These are phyloP conservation scores for Wickerhamomyces bovis DNA, from an alignment of 805 yeast species.

Conservation along the genomic window DNA sequence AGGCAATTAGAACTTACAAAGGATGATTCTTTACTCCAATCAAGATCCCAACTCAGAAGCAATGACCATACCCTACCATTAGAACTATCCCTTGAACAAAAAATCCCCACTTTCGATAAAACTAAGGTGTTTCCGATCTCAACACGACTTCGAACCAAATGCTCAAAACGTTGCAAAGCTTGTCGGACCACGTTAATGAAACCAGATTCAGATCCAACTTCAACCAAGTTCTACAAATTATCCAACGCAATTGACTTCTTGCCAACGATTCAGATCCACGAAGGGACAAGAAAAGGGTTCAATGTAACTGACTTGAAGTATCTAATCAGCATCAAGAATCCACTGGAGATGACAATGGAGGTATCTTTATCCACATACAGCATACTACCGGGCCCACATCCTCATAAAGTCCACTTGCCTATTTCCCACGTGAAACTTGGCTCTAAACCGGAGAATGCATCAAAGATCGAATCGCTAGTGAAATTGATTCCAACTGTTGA, in stretches of 20 bases:
- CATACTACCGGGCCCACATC: slow-evolving; percentile 1
- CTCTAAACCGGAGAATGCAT: slow-evolving; percentile 11
- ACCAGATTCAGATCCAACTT: slow-evolving; percentile 21
- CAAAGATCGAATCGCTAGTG: slow-evolving; percentile 16
- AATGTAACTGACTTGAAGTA: neutral
- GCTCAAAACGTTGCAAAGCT: slow-evolving; percentile 23
- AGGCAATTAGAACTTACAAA: slow-evolving; percentile 1
- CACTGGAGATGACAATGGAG: slow-evolving; percentile 6
- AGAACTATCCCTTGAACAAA: slow-evolving; percentile 3
- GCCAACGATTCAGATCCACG: slow-evolving; percentile 11
- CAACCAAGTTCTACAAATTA: slow-evolving; percentile 23
- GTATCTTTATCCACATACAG: slow-evolving; percentile 13
- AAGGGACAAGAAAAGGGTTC: neutral
- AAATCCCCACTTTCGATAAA: slow-evolving; percentile 1
- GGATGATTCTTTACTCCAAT: neutral
- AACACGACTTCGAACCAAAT: slow-evolving; percentile 17
- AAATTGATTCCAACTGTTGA: slow-evolving; percentile 26
- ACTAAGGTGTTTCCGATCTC: slow-evolving; percentile 11
- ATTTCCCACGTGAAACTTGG: slow-evolving; percentile 13
- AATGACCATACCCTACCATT: slow-evolving; percentile 1
- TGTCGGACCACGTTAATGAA: slow-evolving; percentile 23
- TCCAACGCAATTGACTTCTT: slow-evolving; percentile 23
- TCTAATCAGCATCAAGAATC: slow-evolving; percentile 14
- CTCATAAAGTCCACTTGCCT: slow-evolving; percentile 13
- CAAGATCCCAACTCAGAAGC: neutral